phyloP scores from a whole-genome alignment of 1,139 yeast species.

The Debaryomyces subglobosus region DNA sequence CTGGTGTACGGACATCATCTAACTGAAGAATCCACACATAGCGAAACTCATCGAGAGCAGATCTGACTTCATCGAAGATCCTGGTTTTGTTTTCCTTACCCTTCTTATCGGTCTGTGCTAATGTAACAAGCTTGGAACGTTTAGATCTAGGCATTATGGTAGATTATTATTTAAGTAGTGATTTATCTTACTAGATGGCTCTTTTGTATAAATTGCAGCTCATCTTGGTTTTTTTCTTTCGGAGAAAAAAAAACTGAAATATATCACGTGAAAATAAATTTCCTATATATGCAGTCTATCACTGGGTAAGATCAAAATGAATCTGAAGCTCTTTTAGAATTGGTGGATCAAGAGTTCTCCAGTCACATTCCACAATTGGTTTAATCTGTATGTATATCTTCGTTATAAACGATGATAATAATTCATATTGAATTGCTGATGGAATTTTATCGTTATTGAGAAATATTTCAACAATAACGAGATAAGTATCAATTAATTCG shows the following conservation, averaged over 20 bases:
- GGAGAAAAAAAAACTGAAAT: constrained; percentile 1
- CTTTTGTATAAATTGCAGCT: constrained; percentile 7
- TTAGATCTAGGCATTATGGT: constrained; percentile 85
- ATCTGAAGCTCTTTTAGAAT: constrained; percentile 11
- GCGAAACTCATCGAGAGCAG: constrained; percentile 72
- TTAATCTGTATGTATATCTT: constrained; percentile 9
- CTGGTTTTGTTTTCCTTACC: constrained; percentile 91
- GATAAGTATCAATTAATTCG: constrained; percentile 16
- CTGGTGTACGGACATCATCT: constrained; percentile 95
- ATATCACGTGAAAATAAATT: constrained; percentile 4
- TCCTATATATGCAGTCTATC: not conserved
- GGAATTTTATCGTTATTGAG: constrained; percentile 12
- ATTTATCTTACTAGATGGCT: constrained; percentile 11
- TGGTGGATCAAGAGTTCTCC: constrained; percentile 12
- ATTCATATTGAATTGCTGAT: constrained; percentile 15
- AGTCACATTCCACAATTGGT: constrained; percentile 10
- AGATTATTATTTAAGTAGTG: constrained; percentile 5
- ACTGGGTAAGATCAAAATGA: constrained; percentile 1
- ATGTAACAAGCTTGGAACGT: constrained; percentile 91
- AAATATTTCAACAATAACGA: constrained; percentile 13
- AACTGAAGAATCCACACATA: constrained; percentile 85
- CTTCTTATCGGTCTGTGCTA: constrained; percentile 94
- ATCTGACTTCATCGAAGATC: constrained; percentile 87
- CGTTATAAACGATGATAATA: constrained; percentile 12
- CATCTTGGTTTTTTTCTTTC: constrained; percentile 4